phyloP scores from a whole-genome alignment of 306 rosid species.

The Lathyrus aphaca region DNA sequence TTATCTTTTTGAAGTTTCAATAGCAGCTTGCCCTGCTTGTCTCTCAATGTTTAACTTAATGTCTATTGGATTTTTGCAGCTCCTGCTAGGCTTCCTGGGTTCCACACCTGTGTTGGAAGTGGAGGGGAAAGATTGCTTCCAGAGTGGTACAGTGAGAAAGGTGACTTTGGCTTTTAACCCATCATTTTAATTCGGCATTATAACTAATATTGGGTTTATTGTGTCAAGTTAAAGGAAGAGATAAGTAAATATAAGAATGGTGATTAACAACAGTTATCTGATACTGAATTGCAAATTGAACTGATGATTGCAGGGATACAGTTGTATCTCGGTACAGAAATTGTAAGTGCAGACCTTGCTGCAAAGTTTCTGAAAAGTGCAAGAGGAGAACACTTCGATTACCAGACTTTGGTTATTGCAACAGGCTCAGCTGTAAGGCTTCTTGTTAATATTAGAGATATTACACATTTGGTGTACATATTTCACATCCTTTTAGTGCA shows the following conservation, averaged over 20 bases:
- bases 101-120: conserved; percentile 89
- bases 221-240: conserved; percentile 18
- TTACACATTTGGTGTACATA: conserved; percentile 25
- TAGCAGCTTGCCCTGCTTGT: conserved; percentile 26
- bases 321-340: conserved; percentile 79
- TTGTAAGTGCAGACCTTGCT: conserved; percentile 80
- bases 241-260: conserved; percentile 19
- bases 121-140: conserved; percentile 93
- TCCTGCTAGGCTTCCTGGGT: conserved; percentile 99
- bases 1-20: conserved; percentile 11
- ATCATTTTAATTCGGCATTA: conserved; percentile 21
- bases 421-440: conserved; percentile 87
- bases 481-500: conserved; percentile 14
- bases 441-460: conserved; percentile 23
- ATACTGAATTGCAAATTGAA: conserved; percentile 34
- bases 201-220: not conserved
- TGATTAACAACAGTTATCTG: conserved; percentile 27
- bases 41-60: conserved; percentile 13
- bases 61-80: conserved; percentile 60
- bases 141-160: conserved; percentile 89
- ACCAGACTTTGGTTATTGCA: conserved; percentile 75
- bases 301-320: conserved; percentile 73
- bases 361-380: conserved; percentile 70
- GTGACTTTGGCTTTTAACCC: conserved; percentile 46
- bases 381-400: conserved; percentile 68